phyloP scores from a whole-genome alignment of 176 grass and related monocot genomes.

The Stipa capillata region DNA sequence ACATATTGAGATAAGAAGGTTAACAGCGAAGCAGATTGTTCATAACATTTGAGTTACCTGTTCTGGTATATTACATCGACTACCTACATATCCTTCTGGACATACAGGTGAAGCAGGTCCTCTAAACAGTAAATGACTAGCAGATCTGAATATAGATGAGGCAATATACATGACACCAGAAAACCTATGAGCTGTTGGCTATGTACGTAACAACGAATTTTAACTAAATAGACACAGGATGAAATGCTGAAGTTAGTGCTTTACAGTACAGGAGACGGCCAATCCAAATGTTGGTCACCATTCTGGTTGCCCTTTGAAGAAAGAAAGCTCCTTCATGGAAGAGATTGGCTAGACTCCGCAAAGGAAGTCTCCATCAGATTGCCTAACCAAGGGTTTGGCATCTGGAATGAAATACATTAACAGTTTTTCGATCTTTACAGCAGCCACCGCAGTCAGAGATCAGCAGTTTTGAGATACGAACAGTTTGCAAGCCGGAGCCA shows the following conservation, averaged over 20 bases:
- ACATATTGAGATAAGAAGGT: neutral
- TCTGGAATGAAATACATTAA: neutral
- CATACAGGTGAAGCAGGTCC: constrained; percentile 8
- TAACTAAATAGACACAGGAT: constrained; percentile 12
- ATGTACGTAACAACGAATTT: neutral
- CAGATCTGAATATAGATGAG: neutral
- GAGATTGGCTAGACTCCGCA: neutral
- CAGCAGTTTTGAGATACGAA: constrained; percentile 30
- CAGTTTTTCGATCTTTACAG: constrained; percentile 15
- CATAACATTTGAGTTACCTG: neutral
- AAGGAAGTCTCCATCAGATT: neutral
- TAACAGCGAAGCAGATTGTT: neutral
- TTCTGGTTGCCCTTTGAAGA: neutral
- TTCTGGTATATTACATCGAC: constrained; percentile 8
- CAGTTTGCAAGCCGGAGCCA: constrained; percentile 13
- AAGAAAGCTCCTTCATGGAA: constrained; percentile 3
- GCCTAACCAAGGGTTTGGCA: neutral
- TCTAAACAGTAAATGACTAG: constrained; percentile 15
- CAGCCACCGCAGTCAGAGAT: constrained; percentile 39
- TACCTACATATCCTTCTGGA: constrained; percentile 9
- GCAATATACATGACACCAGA: constrained; percentile 21
- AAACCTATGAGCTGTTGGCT: constrained; percentile 18
- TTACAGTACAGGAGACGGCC: constrained; percentile 20
- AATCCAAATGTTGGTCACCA: constrained; percentile 1
- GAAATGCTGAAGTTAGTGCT: constrained; percentile 37